phyloP scores from a whole-genome alignment of 208 protist genomes.

The Tetramitus jugosus region DNA sequence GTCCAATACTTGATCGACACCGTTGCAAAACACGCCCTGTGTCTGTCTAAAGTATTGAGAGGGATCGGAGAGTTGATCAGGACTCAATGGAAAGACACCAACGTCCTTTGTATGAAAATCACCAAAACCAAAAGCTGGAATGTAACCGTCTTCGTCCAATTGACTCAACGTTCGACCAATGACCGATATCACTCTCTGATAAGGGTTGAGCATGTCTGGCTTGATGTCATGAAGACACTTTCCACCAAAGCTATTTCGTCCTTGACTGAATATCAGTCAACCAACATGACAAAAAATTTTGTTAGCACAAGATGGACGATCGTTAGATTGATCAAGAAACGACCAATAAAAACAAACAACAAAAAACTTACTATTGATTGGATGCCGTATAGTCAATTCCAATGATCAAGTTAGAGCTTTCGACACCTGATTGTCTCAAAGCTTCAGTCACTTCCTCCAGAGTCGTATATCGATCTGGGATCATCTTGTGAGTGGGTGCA shows the following conservation, averaged over 20 bases:
- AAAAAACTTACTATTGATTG: conserved; percentile 29
- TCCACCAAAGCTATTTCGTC: conserved; percentile 40
- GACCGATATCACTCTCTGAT: conserved; percentile 49
- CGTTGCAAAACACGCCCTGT: neutral
- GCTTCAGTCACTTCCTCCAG: conserved; percentile 36
- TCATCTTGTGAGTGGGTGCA: too few species aligned
- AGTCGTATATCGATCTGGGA: conserved; percentile 31
- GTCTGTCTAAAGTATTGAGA: too few species aligned
- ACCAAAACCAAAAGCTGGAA: conserved; percentile 48
- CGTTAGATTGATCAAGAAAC: neutral
- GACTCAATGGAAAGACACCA: conserved; percentile 46
- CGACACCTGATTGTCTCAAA: conserved; percentile 27
- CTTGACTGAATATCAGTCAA: too few species aligned
- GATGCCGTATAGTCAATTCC: conserved; percentile 43
- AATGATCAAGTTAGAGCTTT: conserved; percentile 38
- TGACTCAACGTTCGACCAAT: conserved; percentile 42
- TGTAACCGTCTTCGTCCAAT: conserved; percentile 54
- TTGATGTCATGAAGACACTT: conserved; percentile 39
- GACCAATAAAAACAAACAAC: too few species aligned
- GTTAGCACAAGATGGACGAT: conserved; percentile 30
- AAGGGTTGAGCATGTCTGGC: conserved; percentile 42
- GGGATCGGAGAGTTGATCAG: conserved; percentile 26
- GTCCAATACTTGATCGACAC: conserved; percentile 36
- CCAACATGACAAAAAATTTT: conserved; percentile 30
- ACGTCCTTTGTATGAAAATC: conserved; percentile 42